phyloP scores from a whole-genome alignment of 108 stramenopile species.

The Cyclostephanos invisitatus region DNA sequence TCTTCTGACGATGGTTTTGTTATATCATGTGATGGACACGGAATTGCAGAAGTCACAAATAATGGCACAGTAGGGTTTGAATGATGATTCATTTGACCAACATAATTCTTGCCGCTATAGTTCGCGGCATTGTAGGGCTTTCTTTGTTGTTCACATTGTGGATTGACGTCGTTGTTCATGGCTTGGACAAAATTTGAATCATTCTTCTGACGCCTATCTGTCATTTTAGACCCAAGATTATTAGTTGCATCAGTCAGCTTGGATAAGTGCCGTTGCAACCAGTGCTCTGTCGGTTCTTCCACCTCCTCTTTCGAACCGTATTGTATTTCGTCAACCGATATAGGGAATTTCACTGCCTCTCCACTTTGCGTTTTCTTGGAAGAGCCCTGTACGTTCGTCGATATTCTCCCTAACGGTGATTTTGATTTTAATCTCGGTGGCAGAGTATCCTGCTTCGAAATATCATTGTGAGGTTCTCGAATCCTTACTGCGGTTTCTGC shows the following conservation, averaged over 20 bases:
- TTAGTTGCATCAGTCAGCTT: constrained; percentile 26
- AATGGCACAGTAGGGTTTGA: constrained; percentile 16
- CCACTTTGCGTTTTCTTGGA: constrained; percentile 10
- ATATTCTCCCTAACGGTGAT: background rate
- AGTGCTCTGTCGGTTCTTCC: constrained; percentile 28
- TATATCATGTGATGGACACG: constrained; percentile 7
- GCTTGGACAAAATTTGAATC: background rate
- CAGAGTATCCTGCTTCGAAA: constrained; percentile 16
- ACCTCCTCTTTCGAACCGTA: background rate
- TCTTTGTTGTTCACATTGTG: constrained; percentile 14
- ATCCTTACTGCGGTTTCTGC: too few species aligned
- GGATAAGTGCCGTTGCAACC: constrained; percentile 24
- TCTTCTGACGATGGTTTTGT: background rate
- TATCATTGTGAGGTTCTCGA: constrained; percentile 1
- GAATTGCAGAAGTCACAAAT: constrained; percentile 17
- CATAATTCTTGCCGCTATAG: constrained; percentile 15
- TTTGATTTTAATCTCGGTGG: constrained; percentile 11
- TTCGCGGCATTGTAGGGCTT: constrained; percentile 53
- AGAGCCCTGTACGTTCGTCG: background rate
- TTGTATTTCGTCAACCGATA: background rate
- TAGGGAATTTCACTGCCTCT: constrained; percentile 1
- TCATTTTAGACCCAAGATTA: constrained; percentile 6
- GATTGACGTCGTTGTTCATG: background rate
- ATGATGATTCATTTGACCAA: background rate
- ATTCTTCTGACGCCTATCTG: background rate